These are phyloP conservation scores for Chalciporus sphaerocephalus DNA, from an alignment of 768 basidiomycete species.

Conservation along the genomic window DNA sequence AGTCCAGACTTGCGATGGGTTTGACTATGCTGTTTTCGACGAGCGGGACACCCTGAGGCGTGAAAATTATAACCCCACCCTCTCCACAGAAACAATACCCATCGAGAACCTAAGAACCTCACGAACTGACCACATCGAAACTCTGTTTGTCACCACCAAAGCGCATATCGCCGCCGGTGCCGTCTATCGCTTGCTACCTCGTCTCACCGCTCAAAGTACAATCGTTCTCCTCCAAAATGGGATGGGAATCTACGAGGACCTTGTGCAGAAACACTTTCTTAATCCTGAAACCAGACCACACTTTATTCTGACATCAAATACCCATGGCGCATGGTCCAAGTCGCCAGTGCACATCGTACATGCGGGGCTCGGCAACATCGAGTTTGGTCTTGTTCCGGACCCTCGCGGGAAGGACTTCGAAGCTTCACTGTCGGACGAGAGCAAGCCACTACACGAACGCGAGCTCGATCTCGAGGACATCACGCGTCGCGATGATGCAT, in stretches of 20 bases:
- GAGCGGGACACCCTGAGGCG: conserved; percentile 19
- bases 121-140: conserved; percentile 48
- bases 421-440: conserved; percentile 39
- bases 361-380: conserved; percentile 61
- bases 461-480: conserved; percentile 53
- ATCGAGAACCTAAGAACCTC: conserved; percentile 15
- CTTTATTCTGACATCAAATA: conserved; percentile 80
- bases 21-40: conserved; percentile 48
- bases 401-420: conserved; percentile 60
- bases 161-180: conserved; percentile 60
- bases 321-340: conserved; percentile 70
- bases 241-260: conserved; percentile 84
- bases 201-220: conserved; percentile 65
- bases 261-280: conserved; percentile 63
- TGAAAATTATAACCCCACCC: conserved; percentile 17
- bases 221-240: conserved; percentile 94
- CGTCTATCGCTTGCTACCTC: conserved; percentile 53
- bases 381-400: conserved; percentile 80
- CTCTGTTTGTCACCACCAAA: conserved; percentile 81
- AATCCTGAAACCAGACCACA: conserved; percentile 73
- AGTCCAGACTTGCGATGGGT: conserved; percentile 39
- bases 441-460: conserved; percentile 35
- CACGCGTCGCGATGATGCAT: conserved; percentile 31
- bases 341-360: conserved; percentile 57
- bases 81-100: conserved; percentile 8